Conservation (phyloP, 2,329 filamentous ascomycete species). For the Colletotrichum siamense region DNA sequence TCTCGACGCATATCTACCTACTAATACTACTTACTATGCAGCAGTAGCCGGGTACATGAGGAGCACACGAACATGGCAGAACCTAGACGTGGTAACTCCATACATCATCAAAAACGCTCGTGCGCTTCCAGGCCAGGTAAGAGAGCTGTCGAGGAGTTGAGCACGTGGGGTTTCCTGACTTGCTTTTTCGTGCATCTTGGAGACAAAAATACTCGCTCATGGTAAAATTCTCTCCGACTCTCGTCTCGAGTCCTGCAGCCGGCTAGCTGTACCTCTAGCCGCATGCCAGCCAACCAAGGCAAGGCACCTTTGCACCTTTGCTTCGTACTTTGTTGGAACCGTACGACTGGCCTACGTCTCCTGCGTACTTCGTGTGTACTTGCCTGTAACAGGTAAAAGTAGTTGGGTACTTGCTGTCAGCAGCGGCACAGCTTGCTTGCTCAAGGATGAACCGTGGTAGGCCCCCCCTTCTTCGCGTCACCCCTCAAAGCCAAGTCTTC, state of each 20-base stretch:
- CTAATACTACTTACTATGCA: too few species aligned
- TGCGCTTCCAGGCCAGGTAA: not conserved
- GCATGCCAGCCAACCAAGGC: not conserved
- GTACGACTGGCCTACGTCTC: not conserved
- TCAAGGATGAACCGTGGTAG: constrained; percentile 15
- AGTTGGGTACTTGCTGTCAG: not conserved
- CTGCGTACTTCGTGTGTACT: not conserved
- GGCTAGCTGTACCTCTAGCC: not conserved
- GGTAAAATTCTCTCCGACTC: not conserved
- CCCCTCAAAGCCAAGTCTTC: constrained; percentile 16
- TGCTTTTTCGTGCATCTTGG: not conserved
- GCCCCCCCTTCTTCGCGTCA: not conserved
- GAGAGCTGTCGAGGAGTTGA: not conserved
- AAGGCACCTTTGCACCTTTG: not conserved
- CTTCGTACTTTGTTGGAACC: not conserved
- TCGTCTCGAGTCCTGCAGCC: not conserved
- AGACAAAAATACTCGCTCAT: not conserved
- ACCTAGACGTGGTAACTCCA: not conserved
- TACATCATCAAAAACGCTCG: not conserved
- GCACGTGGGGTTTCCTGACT: constrained; percentile 4
- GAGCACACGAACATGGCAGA: not conserved
- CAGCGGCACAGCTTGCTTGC: not conserved
- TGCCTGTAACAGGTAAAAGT: not conserved
- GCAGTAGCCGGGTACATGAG: not conserved
- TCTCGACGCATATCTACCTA: not conserved